Evolutionary conservation across 495 filamentous ascomycete genomes (phyloP).

Genomic region (Cercophora sp.): DNA sequence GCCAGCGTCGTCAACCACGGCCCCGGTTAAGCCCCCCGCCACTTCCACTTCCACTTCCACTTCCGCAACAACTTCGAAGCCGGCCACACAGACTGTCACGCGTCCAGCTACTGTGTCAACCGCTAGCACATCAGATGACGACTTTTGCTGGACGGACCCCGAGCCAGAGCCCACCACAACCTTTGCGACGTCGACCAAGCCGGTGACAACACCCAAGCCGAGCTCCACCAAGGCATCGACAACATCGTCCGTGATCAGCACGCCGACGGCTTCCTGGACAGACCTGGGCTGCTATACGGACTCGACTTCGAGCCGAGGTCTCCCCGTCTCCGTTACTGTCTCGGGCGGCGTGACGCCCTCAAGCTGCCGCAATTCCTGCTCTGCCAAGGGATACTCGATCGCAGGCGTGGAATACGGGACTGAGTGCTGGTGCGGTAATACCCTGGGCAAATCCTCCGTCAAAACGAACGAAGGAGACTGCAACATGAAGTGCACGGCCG

Average conservation of each 20-base stretch:
- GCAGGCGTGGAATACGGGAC: conserved; percentile 59
- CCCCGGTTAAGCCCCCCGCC: no score
- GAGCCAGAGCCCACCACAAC: no score
- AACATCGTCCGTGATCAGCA: neutral
- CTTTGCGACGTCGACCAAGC: conserved; percentile 18
- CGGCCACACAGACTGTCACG: no score
- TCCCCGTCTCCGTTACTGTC: conserved; percentile 43
- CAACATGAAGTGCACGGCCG: conserved; percentile 41
- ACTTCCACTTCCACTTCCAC: no score
- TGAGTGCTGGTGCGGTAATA: conserved; percentile 60
- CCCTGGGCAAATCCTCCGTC: conserved; percentile 24
- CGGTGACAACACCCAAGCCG: conserved; percentile 13
- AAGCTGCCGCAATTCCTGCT: conserved; percentile 50
- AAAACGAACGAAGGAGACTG: conserved; percentile 35
- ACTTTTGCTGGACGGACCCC: no score
- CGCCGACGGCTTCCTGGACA: conserved; percentile 27
- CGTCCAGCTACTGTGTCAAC: no score
- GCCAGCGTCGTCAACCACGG: neutral
- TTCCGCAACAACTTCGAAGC: neutral
- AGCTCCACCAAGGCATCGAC: neutral
- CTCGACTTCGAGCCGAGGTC: conserved; percentile 32
- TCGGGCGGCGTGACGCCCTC: conserved; percentile 49
- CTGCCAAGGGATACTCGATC: conserved; percentile 33
- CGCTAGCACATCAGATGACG: no score
- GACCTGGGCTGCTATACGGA: conserved; percentile 17